phyloP scores from a whole-genome alignment of 345 rosid genomes.

The Bruguiera parviflora region DNA sequence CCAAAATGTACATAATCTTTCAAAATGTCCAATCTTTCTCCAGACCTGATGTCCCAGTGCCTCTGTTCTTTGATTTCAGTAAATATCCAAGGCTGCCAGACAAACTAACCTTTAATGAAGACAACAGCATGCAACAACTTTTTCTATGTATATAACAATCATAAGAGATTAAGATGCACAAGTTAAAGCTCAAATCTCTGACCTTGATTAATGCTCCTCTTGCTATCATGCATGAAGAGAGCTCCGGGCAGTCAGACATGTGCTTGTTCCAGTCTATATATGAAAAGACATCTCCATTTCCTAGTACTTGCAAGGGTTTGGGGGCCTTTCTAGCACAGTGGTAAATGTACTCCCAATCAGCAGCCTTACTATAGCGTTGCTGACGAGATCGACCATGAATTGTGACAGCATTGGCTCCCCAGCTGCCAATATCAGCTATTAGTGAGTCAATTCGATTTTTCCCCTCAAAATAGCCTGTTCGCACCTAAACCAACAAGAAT shows the following conservation, averaged over 20 bases:
- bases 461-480: constrained; percentile 80
- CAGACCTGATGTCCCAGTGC: constrained; percentile 89
- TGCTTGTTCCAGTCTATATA: constrained; percentile 82
- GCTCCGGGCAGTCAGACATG: constrained; percentile 69
- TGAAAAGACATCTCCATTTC: constrained; percentile 84
- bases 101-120: neutral
- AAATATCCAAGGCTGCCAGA: constrained; percentile 91
- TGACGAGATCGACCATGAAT: constrained; percentile 94
- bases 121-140: constrained; percentile 1
- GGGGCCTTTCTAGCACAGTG: constrained; percentile 66
- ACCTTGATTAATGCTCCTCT: constrained; percentile 93
- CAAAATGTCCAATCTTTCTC: constrained; percentile 72
- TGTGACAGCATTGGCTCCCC: constrained; percentile 89
- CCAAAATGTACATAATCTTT: constrained; percentile 79
- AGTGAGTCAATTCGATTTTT: constrained; percentile 73
- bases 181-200: neutral
- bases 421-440: constrained; percentile 62
- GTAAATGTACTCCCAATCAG: constrained; percentile 89
- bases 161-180: neutral
- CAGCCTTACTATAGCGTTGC: constrained; percentile 86
- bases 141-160: neutral
- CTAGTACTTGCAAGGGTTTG: constrained; percentile 57
- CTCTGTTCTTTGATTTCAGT: constrained; percentile 97
- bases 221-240: constrained; percentile 85
- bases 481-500: constrained; percentile 48